phyloP scores from a whole-genome alignment of 305 asterid genomes.

The Fraxinus greggii region DNA sequence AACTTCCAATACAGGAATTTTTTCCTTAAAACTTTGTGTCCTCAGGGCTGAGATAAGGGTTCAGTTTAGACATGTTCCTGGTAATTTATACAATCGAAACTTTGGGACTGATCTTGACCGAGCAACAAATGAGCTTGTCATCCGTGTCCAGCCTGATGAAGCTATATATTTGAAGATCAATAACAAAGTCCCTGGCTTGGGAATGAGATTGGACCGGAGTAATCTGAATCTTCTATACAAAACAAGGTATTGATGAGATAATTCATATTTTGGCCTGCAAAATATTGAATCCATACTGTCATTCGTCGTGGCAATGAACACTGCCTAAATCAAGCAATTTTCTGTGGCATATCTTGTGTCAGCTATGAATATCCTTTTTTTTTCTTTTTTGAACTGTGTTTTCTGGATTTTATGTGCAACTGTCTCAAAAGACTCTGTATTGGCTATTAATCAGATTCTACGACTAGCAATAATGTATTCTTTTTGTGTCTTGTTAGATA shows the following conservation, averaged over 20 bases:
- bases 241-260: conserved; percentile 58
- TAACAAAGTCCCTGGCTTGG: conserved; percentile 94
- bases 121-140: conserved; percentile 93
- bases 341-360: not conserved
- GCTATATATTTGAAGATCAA: conserved; percentile 83
- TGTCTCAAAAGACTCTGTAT: not conserved
- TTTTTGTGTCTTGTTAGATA: conserved; percentile 45
- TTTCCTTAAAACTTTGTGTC: conserved; percentile 6
- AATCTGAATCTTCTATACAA: conserved; percentile 89
- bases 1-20: not conserved
- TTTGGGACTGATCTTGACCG: conserved; percentile 76
- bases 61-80: conserved; percentile 94
- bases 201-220: conserved; percentile 86
- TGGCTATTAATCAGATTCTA: not conserved
- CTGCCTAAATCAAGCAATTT: not conserved
- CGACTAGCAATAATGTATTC: not conserved
- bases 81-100: conserved; percentile 67
- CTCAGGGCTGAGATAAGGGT: conserved; percentile 88
- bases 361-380: not conserved
- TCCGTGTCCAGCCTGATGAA: conserved; percentile 95
- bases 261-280: not conserved
- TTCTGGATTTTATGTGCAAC: not conserved
- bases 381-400: not conserved
- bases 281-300: not conserved
- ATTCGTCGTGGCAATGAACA: not conserved